Evolutionary conservation across 2,329 filamentous ascomycete genomes (phyloP), one percentile per base, ranked within the genome.

Genomic region (Talaromyces rugulosus): DNA sequence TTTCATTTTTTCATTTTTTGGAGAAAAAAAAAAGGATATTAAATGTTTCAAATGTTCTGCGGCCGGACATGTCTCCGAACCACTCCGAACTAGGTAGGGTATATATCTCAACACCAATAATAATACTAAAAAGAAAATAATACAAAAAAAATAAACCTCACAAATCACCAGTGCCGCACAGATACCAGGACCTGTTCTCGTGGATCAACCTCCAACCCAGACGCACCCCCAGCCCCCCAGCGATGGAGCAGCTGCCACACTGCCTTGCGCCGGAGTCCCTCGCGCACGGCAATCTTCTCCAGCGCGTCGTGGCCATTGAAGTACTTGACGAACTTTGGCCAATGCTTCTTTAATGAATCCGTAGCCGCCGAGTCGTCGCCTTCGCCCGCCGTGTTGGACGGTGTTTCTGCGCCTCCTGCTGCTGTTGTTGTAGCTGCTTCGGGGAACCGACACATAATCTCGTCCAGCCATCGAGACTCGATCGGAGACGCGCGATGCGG

Each of bases 221-320:
- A 68, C 44, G 70, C 67, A 47, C 82, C 83, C 42, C 82, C 83
- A 54, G 85, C 83, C 80, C 90, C 92, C 14, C 92, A 83, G 67
- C 90, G 88, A 50, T 72, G 77, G 34, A 86, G 74, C 62, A 85
- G 68, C 65, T 78, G 75, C 76, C 79, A 80, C 3, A 86, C 82
- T 50, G 79, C 73, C 77, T 94, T 96, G 61, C 92, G 83, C 80
- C 95, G 96, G 78, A 96, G 84, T 5, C 90, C 90, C 77, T 97
- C 92, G 61, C 89, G 84, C n/a, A 95, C 80, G 1, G 90, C 86
- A 66, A 99, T 89, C 68, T 93, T 88, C 78, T 99, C 95, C 63
- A 98, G 81, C 2, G 93, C 87, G 71, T 89, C 88, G 61, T 83
- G 85, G 0, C 95, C 95, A 73, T 98, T 93, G 68, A 98, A 91